A percentile compares a stretch with the other conserved stretches of the same genome.
These are phyloP conservation scores for Xylaria cubensis DNA, from an alignment of 495 filamentous ascomycete genomes.

Conservation along the genomic window DNA sequence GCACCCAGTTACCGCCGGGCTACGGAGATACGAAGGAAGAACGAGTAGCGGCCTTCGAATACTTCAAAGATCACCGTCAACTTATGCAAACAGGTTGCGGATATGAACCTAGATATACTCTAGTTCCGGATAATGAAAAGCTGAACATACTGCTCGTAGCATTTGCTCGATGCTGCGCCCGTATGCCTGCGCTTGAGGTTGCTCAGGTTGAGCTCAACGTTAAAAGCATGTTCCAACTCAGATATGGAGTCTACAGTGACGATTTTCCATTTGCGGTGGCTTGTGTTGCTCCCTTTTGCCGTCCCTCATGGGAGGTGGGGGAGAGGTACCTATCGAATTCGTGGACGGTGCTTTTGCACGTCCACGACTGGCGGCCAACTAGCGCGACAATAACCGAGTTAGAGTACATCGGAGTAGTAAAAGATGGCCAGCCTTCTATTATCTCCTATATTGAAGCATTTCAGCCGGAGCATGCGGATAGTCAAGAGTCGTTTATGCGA, in stretches of 20 bases:
- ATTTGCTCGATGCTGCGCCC: constrained; percentile 3
- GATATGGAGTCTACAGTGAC: too few relatives aligned
- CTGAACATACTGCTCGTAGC: not conserved
- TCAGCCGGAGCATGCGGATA: too few relatives aligned
- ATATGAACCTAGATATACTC: too few relatives aligned
- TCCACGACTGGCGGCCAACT: not conserved
- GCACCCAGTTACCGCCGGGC: not conserved
- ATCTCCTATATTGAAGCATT: not conserved
- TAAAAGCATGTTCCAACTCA: too few relatives aligned
- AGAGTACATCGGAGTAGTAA: not conserved
- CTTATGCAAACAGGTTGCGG: too few relatives aligned
- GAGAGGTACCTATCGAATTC: not conserved
- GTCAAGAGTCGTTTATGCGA: too few relatives aligned
- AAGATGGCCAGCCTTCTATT: not conserved
- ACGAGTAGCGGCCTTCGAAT: not conserved
- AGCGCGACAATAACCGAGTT: not conserved
- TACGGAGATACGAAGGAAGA: not conserved
- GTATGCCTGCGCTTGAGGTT: not conserved
- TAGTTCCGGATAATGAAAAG: not conserved
- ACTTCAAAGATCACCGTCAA: not conserved
- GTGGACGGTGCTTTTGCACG: not conserved
- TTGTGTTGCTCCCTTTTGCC: not conserved
- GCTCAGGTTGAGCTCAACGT: too few relatives aligned
- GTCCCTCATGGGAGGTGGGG: not conserved
- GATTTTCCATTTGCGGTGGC: too few relatives aligned